phyloP scores from a whole-genome alignment of 495 filamentous ascomycete genomes.

The Penicillium atrosanguineum region DNA sequence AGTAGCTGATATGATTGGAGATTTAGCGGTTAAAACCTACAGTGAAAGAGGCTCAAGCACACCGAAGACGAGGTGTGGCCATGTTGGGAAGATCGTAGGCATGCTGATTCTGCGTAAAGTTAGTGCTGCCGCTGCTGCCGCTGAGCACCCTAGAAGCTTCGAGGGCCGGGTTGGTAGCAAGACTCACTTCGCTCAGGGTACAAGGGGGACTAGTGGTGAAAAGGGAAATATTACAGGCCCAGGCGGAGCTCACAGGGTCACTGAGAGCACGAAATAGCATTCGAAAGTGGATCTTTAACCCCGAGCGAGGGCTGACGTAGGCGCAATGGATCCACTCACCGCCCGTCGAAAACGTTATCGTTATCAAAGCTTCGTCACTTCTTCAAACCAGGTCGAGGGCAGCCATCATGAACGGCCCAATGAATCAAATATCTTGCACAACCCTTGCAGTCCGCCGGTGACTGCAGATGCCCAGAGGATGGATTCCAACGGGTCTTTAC shows the following conservation, averaged over 20 bases:
- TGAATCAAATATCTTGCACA: conserved; percentile 3
- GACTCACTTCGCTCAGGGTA: not conserved
- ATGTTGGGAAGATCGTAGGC: conserved; percentile 40
- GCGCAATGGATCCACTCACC: conserved; percentile 5
- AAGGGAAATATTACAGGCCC: not conserved
- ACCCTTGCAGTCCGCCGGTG: conserved; percentile 11
- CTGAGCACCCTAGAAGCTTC: not conserved
- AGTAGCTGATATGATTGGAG: conserved; percentile 5
- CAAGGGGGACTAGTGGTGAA: not conserved
- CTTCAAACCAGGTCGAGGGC: not conserved
- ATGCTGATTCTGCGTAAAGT: conserved; percentile 20
- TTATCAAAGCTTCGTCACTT: conserved; percentile 14
- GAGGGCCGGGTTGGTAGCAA: not conserved
- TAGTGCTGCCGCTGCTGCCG: not conserved
- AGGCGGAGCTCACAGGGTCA: not conserved
- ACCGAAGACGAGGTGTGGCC: conserved; percentile 43
- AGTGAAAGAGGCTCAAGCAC: conserved; percentile 67
- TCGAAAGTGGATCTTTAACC: not conserved
- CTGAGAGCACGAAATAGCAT: not conserved
- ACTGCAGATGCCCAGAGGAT: conserved; percentile 21
- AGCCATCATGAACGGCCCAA: conserved; percentile 7
- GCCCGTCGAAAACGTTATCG: conserved; percentile 12
- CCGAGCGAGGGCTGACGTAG: conserved; percentile 14
- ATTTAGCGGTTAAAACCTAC: conserved; percentile 38
- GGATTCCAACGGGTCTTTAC: conserved; percentile 32